Conservation (phyloP, 768 basidiomycete genomes). For the Boletus pseudopeckii region DNA sequence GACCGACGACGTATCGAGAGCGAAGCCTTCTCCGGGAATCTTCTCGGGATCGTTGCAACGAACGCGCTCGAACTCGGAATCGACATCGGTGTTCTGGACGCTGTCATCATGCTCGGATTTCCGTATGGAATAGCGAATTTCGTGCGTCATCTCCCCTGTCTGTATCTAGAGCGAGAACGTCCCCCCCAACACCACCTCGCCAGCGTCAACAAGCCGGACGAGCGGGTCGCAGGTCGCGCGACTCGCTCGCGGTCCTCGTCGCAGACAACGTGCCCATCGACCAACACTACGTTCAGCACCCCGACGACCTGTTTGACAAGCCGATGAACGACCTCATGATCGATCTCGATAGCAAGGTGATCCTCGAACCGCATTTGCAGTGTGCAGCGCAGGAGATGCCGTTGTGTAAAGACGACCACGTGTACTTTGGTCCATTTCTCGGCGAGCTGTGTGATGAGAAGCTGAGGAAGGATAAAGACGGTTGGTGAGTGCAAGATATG, state of each 20-base stretch:
- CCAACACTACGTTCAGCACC: constrained; percentile 66
- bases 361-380: constrained; percentile 83
- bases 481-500: constrained; percentile 52
- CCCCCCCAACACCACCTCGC: not conserved
- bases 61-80: constrained; percentile 90
- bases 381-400: constrained; percentile 90
- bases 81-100: constrained; percentile 87
- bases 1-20: constrained; percentile 82
- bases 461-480: constrained; percentile 69
- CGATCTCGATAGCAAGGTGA: constrained; percentile 68
- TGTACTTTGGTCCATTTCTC: constrained; percentile 68
- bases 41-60: constrained; percentile 85
- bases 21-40: constrained; percentile 79
- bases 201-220: constrained; percentile 88
- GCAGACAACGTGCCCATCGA: constrained; percentile 69
- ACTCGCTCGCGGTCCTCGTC: constrained; percentile 74
- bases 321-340: constrained; percentile 60
- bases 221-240: constrained; percentile 77
- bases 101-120: constrained; percentile 86
- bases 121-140: constrained; percentile 78
- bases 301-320: constrained; percentile 66
- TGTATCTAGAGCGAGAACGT: not conserved
- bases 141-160: constrained; percentile 39
- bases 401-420: constrained; percentile 55
- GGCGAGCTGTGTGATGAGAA: constrained; percentile 56